Conservation (phyloP, 148 eudicot species). For the Vaccinium macrocarpon region DNA sequence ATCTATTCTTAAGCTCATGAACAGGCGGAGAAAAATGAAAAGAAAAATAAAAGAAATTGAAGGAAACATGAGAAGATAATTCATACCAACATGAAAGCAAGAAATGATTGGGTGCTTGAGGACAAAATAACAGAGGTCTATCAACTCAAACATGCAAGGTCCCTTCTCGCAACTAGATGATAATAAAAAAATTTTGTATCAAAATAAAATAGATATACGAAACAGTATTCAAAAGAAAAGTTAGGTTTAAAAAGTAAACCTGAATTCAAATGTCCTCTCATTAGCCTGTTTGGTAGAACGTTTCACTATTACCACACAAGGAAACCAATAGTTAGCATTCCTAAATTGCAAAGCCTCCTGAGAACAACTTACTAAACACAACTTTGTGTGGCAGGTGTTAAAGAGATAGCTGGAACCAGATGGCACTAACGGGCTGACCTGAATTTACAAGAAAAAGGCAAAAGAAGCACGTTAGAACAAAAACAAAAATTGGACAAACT, state of each 20-base stretch:
- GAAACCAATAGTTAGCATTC: background rate
- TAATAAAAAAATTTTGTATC: background rate
- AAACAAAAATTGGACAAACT: background rate
- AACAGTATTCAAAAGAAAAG: background rate
- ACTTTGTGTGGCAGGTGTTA: background rate
- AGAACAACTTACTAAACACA: background rate
- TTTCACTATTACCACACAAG: background rate
- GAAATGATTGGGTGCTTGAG: constrained; percentile 95
- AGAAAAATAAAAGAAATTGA: background rate
- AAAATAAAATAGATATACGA: background rate
- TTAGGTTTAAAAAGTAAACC: background rate
- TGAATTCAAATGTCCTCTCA: background rate
- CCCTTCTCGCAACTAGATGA: constrained; percentile 78
- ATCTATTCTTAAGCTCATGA: background rate
- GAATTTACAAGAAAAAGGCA: background rate
- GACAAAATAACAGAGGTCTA: constrained; percentile 83
- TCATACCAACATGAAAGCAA: constrained; percentile 87
- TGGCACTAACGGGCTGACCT: background rate
- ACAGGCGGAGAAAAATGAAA: background rate
- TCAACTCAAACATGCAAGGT: constrained; percentile 94
- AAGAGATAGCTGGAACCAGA: background rate
- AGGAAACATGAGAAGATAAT: background rate
- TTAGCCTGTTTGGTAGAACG: background rate
- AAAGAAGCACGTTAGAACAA: background rate
- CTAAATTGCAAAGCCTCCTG: background rate